Evolutionary conservation across 169 alveolate genomes (phyloP), one percentile per base, ranked within the genome.

Genomic region (Plasmodium adleri): DNA sequence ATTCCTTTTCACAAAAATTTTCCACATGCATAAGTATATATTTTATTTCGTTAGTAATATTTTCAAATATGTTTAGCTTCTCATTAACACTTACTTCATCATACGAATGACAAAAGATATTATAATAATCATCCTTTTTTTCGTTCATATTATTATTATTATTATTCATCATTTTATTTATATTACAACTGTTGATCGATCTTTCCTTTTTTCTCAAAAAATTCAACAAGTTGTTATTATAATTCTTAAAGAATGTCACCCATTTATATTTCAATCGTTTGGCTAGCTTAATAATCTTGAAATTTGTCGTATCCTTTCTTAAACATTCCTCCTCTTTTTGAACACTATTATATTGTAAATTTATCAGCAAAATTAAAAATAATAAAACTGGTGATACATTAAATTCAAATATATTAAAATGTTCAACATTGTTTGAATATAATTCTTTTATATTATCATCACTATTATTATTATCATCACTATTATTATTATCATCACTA

Each of bases 361-460:
- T 64, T 71, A 86, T 86, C 4, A 67, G 88, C 26, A 86, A 62
- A 10, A 74, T 72, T 50, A 86, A 86, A 72, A 73, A 72, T 62
- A 86, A 74, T 24, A 86, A 74, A 72, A 86, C 20, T 13, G 92
- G 92, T 0, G 92, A 86, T 45, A 86, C 49, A 17, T 86, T 86
- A 50, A 71, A 86, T 72, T 86, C 78, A 52, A 86, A 86, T 8
- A 86, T 50, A 64, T 72, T 70, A 20, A 86, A 39, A 39, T 39
- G 47, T 24, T 62, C 72, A 32, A 4, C 26, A 12, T 17, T 17
- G 8, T 20, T 62, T 1, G 47, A 62, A 62, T 17, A 7, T 17
- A 17, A 8, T 10, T 1, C 2, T 56, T n/a, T 56, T 56, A 17
- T 10, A 17, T 56, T 2, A 12, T 56, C 64, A 43, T 20, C 5